Conservation (phyloP, 768 basidiomycete genomes). For the Coprinopsis strossmayeri region DNA sequence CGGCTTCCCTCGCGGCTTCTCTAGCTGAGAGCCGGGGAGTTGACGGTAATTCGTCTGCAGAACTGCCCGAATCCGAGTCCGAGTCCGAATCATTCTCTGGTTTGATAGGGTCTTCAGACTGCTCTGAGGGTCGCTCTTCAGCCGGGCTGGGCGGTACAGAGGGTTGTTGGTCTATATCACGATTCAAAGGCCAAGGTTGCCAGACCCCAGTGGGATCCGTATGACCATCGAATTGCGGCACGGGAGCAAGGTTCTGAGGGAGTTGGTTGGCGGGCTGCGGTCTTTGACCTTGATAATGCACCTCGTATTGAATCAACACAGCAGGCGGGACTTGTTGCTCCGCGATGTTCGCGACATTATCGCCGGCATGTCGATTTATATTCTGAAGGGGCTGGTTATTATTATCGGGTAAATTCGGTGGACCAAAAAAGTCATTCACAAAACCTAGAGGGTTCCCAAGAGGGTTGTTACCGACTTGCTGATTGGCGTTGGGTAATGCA, state of each 20-base stretch:
- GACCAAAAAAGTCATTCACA: slow-evolving; percentile 51
- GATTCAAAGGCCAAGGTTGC: slow-evolving; percentile 48
- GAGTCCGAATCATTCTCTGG: slow-evolving; percentile 3
- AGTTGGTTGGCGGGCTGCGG: slow-evolving; percentile 19
- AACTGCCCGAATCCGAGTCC: not conserved
- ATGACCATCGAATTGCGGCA: slow-evolving; percentile 58
- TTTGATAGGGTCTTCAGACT: not conserved
- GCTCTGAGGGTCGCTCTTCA: slow-evolving; percentile 8
- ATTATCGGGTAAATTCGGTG: slow-evolving; percentile 37
- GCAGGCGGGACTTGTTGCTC: slow-evolving; percentile 24
- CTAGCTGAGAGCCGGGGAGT: not conserved
- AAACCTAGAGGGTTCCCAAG: slow-evolving; percentile 46
- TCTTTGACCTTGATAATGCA: slow-evolving; percentile 46
- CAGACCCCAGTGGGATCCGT: slow-evolving; percentile 58
- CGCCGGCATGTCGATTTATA: not conserved
- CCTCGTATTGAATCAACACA: slow-evolving; percentile 60
- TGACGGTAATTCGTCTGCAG: not conserved
- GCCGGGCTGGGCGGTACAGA: not conserved
- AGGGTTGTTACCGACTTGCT: slow-evolving; percentile 34
- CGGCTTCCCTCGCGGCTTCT: slow-evolving; percentile 9
- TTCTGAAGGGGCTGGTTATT: slow-evolving; percentile 16
- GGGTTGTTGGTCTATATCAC: not conserved
- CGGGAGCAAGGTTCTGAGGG: slow-evolving; percentile 34
- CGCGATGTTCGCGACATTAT: not conserved
- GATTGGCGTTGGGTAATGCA: slow-evolving; percentile 28